Percentiles rank a stretch among this genome's conserved stretches.
Evolutionary conservation across 805 yeast genomes (phyloP).

Genomic region (Grigorovia transvaalensis): DNA sequence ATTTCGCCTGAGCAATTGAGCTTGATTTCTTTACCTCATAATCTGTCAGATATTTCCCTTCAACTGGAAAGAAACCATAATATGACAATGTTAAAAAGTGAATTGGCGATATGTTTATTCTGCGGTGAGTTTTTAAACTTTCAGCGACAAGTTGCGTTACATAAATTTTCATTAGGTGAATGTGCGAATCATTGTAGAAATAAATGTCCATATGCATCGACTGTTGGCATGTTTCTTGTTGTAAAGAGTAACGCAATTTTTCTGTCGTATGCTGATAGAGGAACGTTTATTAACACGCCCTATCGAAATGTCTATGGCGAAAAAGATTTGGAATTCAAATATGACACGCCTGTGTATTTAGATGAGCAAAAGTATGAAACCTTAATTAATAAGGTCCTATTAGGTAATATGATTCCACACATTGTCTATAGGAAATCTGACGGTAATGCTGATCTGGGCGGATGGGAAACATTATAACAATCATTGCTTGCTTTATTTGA

Average conservation of each 20-base stretch:
- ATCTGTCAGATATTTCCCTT: slow-evolving; percentile 7
- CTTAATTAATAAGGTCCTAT: slow-evolving; percentile 58
- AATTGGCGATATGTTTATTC: slow-evolving; percentile 79
- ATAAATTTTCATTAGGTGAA: slow-evolving; percentile 54
- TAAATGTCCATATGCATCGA: slow-evolving; percentile 37
- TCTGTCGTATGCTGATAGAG: slow-evolving; percentile 56
- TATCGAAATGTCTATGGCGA: slow-evolving; percentile 84
- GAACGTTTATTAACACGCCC: slow-evolving; percentile 78
- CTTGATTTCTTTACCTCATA: slow-evolving; percentile 8
- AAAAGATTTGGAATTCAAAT: slow-evolving; percentile 58
- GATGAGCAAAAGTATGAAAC: slow-evolving; percentile 53
- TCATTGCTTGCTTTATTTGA: neutral
- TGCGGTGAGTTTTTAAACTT: slow-evolving; percentile 63
- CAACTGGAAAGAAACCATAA: slow-evolving; percentile 8
- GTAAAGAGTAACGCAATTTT: slow-evolving; percentile 23
- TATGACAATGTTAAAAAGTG: slow-evolving; percentile 31
- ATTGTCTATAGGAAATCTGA: slow-evolving; percentile 73
- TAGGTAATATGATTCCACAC: slow-evolving; percentile 69
- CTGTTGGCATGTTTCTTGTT: slow-evolving; percentile 21
- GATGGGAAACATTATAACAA: slow-evolving; percentile 61
- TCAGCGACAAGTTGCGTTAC: slow-evolving; percentile 43
- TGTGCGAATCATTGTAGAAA: slow-evolving; percentile 62
- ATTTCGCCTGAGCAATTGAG: slow-evolving; percentile 3
- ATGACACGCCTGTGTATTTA: slow-evolving; percentile 61
- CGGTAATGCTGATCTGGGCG: slow-evolving; percentile 74